Evolutionary conservation across 192 early-diverging fungal genomes (phyloP).

Genomic region (Coemansia sp.): DNA sequence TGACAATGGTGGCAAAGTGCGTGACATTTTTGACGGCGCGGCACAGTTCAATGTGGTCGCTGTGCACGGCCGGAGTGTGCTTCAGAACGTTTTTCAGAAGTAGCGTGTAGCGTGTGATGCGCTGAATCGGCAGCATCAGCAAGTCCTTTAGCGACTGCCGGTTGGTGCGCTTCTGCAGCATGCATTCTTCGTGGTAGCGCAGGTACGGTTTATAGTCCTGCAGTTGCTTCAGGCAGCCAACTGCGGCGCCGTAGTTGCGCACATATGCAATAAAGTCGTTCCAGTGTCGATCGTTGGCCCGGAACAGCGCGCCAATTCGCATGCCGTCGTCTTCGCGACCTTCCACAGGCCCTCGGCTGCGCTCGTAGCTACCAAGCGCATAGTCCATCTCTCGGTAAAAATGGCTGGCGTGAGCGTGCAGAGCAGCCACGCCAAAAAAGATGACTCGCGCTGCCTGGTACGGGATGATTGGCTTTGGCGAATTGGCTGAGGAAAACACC

Average conservation of each 20-base stretch:
- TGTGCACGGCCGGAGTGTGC: conserved; percentile 50
- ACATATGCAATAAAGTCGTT: conserved; percentile 50
- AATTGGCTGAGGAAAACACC: conserved; percentile 52
- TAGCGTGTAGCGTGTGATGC: conserved; percentile 54
- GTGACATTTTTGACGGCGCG: conserved; percentile 53
- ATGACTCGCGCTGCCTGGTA: conserved; percentile 50
- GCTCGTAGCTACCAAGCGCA: conserved; percentile 47
- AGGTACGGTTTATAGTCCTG: conserved; percentile 51
- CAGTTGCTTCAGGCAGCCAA: conserved; percentile 49
- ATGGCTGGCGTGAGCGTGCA: conserved; percentile 51
- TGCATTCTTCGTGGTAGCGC: conserved; percentile 52
- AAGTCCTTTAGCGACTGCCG: conserved; percentile 53
- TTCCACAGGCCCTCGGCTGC: conserved; percentile 10
- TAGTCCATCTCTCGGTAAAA: conserved; percentile 55
- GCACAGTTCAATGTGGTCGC: conserved; percentile 51
- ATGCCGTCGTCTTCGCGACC: conserved; percentile 39
- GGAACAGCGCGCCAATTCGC: conserved; percentile 48
- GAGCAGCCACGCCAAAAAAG: conserved; percentile 42
- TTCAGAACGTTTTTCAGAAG: conserved; percentile 51
- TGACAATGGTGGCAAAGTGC: conserved; percentile 50
- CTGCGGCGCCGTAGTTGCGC: conserved; percentile 51
- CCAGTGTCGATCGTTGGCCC: conserved; percentile 49
- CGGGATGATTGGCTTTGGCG: conserved; percentile 53
- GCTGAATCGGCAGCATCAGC: conserved; percentile 54
- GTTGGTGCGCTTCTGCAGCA: conserved; percentile 52